Base-by-base conservation (phyloP, 1,139 yeast species). In the Blastobotrys illinoisensis region DNA sequence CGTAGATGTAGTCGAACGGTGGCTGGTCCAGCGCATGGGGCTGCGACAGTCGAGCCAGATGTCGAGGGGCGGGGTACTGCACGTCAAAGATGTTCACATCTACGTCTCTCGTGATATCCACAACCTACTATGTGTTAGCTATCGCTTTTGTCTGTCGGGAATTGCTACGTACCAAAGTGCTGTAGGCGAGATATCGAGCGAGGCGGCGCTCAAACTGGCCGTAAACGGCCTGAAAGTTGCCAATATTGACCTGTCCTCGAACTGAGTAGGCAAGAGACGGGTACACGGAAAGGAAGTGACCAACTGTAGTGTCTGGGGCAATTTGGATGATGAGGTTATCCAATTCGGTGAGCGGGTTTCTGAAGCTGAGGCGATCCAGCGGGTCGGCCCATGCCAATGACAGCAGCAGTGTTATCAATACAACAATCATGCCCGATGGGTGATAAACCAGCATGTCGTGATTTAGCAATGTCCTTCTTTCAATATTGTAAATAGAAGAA, bases 41-140 rank as follows among this genome's bases (percentile, higher is more conserved):
- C 58, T 83, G 81, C 1, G 90, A 84, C 2, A 85, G 62, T 45
- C 90, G 68, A 0, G 85, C 87, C 55, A 86, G 72, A 64, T 86
- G 95, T 48, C 88, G 71, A 0, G 95, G 91, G 0, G 90, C 85
- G 54, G 77, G 71, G 14, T 68, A 64, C 60, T 82, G 85, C 0
- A 71, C 74, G 24, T 67, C 68, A 44, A 65, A 56, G 16, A 69
- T 62, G 5, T 60, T 55, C 9, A 66, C 61, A 9, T 57, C 52
- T n/a, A 65, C 56, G 58, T 69, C 72, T 13, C 64, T 57, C 9
- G 70, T 58, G 20, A 68, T 60, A 47, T 62, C 68, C 47, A 65
- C 48, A 26, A 69, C 70, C 40, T 32, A 26, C 16, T 32, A 13
- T 7, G 3, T n/a, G 16, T 32, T n/a, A n/a, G 43, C 36, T 20